A percentile compares a stretch with the other conserved stretches of the same genome.
Evolutionary conservation across 1,139 yeast genomes (phyloP).

Genomic region (Lizanozyma gosingica): DNA sequence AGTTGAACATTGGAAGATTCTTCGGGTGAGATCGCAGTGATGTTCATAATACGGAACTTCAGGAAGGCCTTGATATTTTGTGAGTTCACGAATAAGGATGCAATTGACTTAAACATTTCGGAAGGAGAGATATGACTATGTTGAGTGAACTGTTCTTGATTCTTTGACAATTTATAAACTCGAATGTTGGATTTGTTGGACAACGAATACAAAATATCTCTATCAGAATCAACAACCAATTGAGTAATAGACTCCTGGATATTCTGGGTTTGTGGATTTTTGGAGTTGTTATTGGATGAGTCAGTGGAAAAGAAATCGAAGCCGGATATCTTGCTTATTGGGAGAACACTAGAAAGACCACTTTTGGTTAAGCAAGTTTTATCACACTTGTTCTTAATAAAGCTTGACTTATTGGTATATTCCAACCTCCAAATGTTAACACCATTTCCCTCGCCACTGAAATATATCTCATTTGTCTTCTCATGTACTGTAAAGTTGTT

Average conservation of each 20-base stretch:
- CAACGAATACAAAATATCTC: slow-evolving; percentile 71
- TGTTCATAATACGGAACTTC: slow-evolving; percentile 49
- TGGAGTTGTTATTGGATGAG: slow-evolving; percentile 7
- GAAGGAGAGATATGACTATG: slow-evolving; percentile 36
- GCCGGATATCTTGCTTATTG: slow-evolving; percentile 40
- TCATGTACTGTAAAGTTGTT: slow-evolving; percentile 53
- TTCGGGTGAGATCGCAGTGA: slow-evolving; percentile 49
- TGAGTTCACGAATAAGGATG: slow-evolving; percentile 41
- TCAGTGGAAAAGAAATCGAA: slow-evolving; percentile 19
- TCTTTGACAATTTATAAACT: slow-evolving; percentile 47
- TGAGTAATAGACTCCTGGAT: slow-evolving; percentile 53
- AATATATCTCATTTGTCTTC: slow-evolving; percentile 69
- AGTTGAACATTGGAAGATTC: slow-evolving; percentile 70
- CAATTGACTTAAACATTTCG: slow-evolving; percentile 48
- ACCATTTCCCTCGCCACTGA: slow-evolving; percentile 72
- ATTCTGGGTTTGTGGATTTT: slow-evolving; percentile 6
- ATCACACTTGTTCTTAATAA: slow-evolving; percentile 79
- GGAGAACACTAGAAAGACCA: slow-evolving; percentile 51
- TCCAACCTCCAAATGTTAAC: slow-evolving; percentile 79
- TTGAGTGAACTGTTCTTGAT: slow-evolving; percentile 27
- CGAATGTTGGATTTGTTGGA: slow-evolving; percentile 79
- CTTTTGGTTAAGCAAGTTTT: slow-evolving; percentile 73
- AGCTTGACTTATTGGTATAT: slow-evolving; percentile 79
- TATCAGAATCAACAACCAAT: slow-evolving; percentile 64
- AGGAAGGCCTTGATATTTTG: slow-evolving; percentile 34